Base-by-base conservation (phyloP, 169 alveolate genomes). In the Theileria parva region DNA sequence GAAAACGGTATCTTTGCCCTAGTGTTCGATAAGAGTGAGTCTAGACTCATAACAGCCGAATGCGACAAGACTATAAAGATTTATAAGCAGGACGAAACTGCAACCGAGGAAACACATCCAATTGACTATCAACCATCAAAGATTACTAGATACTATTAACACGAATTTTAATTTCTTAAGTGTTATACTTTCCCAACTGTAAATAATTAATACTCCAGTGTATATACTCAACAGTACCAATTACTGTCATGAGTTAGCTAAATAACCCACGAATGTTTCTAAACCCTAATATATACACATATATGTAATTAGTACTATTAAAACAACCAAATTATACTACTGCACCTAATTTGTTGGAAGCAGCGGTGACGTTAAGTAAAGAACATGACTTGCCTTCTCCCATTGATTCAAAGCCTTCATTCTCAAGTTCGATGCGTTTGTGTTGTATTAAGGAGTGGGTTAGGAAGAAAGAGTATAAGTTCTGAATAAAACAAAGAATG, bases 11-110 rank as follows among this genome's bases (percentile, higher is more conserved):
- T 98, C 12, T 95, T 96, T 81, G 94, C 95, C 60, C 80, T 95
- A 86, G 92, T 92, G 25, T 96, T 98, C 79, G 99, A 98, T 88
- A 92, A 92, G 86, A 93, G 97, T 77, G 98, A 95, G 76, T 92
- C 96, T 50, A 95, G 99, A 76, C 81, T 98, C 67, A 93, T 98
- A 48, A 97, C 99, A 23, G 99, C 98, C 13, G 99, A 98, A 77
- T 97, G 99, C 69, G 99, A 98, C 90, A 97, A 98, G 90, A 97
- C 99, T 11, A 97, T 98, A 61, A 98, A 98, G 93, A 95, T 97
- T 28, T 90, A 92, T 89, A 90, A 74, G 59, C 93, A 90, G 80
- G 91, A 90, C 69, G 88, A 85, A 55, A 92, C 79, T 27, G 94
- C 94, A 39, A 90, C 94, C 17, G 91, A 89, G 32, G 94, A 90